Base-by-base conservation (phyloP, 2,329 filamentous ascomycete species). In the Clonostachys byssicola region DNA sequence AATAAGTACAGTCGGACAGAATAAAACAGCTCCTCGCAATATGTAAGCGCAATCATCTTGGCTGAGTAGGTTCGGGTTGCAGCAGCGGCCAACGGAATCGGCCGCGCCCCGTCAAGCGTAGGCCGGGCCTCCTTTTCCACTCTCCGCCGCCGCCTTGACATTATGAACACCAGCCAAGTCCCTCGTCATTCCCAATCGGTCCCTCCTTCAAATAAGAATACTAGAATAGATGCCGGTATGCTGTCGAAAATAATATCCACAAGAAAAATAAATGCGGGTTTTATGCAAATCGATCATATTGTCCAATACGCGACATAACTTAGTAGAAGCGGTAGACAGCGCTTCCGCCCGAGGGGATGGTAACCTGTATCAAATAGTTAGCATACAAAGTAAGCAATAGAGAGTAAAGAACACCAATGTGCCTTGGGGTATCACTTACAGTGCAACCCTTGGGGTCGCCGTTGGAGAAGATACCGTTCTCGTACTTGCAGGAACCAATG, bases 361-460 rank as follows among this genome's bases (percentile, higher is more conserved):
- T 65, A 34, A 73, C 74, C 76, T 80, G 47, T 44, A 40, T 42
- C 17, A 39, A 34, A 30, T 40, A 41, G 54, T 62, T 52, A 60
- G 56, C 34, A 18, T 39, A 18, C 23, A 30, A 30, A 30, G 9
- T 10, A 30, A 30, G 23, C 23, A 30, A 30, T 30, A 9, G 23
- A 30, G 23, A 30, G 23, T 30, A 30, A 30, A 30, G 23, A 10
- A 30, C 23, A 30, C 23, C 8, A 8, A 30, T 30, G 23, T 30
- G 23, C 23, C 23, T 4, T 10, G 39, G 34, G 43, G 40, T 23
- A 39, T 42, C 50, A 80, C 88, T 78, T 83, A 94, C 89, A 44
- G 90, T 95, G 81, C 90, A 95, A 50, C 90, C 89, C 52, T 70
- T 74, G 50, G 30, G 42, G 54, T 78, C 42, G 54, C 78, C 78